These are phyloP conservation scores for Carex parvula DNA, from an alignment of 176 grass and related monocot species.

Conservation along the genomic window DNA sequence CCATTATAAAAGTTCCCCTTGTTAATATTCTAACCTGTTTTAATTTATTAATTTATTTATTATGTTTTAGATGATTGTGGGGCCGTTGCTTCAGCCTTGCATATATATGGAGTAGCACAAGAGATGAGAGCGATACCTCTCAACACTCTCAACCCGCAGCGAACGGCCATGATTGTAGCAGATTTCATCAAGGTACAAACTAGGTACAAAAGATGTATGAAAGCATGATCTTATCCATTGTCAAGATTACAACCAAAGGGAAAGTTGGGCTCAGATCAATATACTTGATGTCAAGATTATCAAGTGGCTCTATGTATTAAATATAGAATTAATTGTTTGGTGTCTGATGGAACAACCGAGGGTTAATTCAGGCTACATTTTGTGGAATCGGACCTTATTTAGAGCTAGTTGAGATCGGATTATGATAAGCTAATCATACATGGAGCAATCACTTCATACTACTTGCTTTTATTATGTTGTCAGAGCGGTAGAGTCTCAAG, in stretches of 20 bases:
- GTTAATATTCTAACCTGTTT: neutral
- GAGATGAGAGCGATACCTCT: constrained; percentile 93
- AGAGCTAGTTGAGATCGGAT: neutral
- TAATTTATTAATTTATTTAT: neutral
- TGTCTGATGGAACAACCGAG: neutral
- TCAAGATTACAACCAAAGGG: neutral
- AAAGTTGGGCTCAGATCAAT: neutral
- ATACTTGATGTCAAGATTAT: neutral
- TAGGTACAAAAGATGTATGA: constrained; percentile 1
- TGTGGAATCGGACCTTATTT: neutral
- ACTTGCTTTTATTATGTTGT: neutral
- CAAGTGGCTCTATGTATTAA: neutral
- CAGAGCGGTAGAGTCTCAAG: constrained; percentile 80
- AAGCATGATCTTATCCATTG: neutral
- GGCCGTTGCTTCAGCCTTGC: constrained; percentile 74
- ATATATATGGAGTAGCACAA: constrained; percentile 80
- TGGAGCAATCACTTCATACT: neutral
- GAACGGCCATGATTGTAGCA: constrained; percentile 82
- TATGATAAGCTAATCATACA: constrained; percentile 1
- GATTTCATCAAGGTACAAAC: constrained; percentile 74
- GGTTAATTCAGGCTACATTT: neutral
- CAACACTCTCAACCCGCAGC: constrained; percentile 81
- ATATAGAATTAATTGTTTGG: neutral
- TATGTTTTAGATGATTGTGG: constrained; percentile 70
- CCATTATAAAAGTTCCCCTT: neutral